A percentile compares a stretch with the other conserved stretches of the same genome.
These are phyloP conservation scores for Hypoxylon sp. DNA, from an alignment of 2,329 filamentous ascomycete genomes.

Conservation along the genomic window DNA sequence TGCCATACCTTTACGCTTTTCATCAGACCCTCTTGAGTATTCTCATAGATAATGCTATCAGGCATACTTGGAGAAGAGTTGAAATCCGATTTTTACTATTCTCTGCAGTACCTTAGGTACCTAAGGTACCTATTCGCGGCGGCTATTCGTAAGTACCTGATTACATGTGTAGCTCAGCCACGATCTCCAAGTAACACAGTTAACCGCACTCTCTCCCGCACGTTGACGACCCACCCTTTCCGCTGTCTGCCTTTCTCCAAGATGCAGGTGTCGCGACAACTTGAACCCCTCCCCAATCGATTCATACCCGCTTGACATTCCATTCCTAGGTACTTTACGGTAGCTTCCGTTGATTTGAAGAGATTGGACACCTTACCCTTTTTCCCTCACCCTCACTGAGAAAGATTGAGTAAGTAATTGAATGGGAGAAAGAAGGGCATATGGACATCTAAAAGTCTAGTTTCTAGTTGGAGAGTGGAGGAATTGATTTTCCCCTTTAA, in stretches of 20 bases:
- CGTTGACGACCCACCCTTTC: constrained; percentile 7
- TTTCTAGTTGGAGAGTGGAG: constrained; percentile 3
- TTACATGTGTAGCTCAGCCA: constrained; percentile 1
- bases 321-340: constrained; percentile 7
- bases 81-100: neutral
- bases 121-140: no score
- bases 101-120: no score
- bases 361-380: constrained; percentile 19
- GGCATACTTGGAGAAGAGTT: neutral
- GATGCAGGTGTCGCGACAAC: constrained; percentile 17
- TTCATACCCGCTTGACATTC: constrained; percentile 6
- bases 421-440: neutral
- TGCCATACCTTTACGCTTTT: constrained; percentile 10
- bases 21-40: neutral
- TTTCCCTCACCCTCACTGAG: constrained; percentile 3
- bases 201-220: constrained; percentile 22
- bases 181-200: constrained; percentile 9
- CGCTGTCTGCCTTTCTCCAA: neutral
- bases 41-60: neutral
- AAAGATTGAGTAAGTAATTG: constrained; percentile 6
- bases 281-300: constrained; percentile 14
- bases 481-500: constrained; percentile 1
- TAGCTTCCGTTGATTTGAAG: constrained; percentile 14
- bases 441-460: neutral
- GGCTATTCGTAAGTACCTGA: neutral